Evolutionary conservation across 2,329 filamentous ascomycete genomes (phyloP), one percentile per base, ranked within the genome.

Genomic region (Botrytis fragariae): DNA sequence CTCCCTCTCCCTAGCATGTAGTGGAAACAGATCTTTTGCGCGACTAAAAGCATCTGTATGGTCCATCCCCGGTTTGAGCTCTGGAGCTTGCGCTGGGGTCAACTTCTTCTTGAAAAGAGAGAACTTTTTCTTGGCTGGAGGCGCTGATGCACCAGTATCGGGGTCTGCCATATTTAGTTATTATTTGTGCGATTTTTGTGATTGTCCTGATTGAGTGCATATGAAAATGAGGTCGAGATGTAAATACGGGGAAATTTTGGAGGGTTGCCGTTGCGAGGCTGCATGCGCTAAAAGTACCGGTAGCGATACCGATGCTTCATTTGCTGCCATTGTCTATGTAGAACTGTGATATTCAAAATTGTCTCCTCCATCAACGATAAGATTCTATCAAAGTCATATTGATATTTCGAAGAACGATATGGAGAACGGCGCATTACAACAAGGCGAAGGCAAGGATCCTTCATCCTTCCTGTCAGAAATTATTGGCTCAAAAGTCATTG

Each of bases 381-480:
- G 32, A 32, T 42, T 57, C 32, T 12, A 22, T 32, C 29, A 29
- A 69, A 69, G 5, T 22, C 18, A 57, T 32, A 57, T 42, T 18
- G 16, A 10, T 22, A 60, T 51, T 45, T 32, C 54, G 25, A 82
- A 37, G 54, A 29, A 69, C 32, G 65, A 76, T 75, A 96, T 95
- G 93, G 93, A 95, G 84, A 95, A 95, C 85, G 86, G 87, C 75
- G 84, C 84, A 74, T 83, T 84, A 44, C 54, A 57, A 61, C 88
- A 90, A 80, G 83, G 84, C 74, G 93, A 96, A 83, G 92, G 93
- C 76, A 95, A 94, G 83, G 96, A 99, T 83, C 96, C 96, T 6
- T 97, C 95, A 20, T 91, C 92, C 77, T 99, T 99, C 83, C 87
- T 99, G 74, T 91, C 92, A 83, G 94, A 97, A 81, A 97, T 99